Base-by-base conservation (phyloP, 1,284 basidiomycete genomes). In the Pseudozyma sp. region DNA sequence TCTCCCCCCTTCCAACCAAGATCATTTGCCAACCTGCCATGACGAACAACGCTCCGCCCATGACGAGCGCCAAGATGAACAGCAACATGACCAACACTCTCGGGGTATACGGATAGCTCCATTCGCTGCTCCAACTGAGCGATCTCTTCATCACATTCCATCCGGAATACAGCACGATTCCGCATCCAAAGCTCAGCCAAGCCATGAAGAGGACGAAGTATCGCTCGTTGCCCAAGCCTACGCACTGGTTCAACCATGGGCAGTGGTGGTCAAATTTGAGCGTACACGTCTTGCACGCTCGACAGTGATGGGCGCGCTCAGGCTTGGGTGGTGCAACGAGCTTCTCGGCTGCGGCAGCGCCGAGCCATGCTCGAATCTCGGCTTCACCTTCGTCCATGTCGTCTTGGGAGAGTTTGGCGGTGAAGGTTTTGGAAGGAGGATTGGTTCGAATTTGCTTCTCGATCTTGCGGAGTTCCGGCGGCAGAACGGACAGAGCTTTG, bases 201-300 rank as follows among this genome's bases (percentile, higher is more conserved):
- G 67, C 92, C 93, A 98, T 92, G 89, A 98, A 99, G 39, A 98
- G 87, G 38, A 97, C 89, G 80, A 99, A 99, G 86, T 98, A 94
- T 0, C 96, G 90, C 85, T 98, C 95, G 83, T 99, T 99, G 83
- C 96, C 89, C 8, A 98, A 85, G 2, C 97, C 96, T 25, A 99
- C 88, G 80, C 95, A 98, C 88, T 94, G 93, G 84, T 98, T 98
- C 76, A 99, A 91, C 96, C 96, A 95, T 92, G 85, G 78, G 55
- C 83, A 83, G 59, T 85, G 83, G 60, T 85, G 83, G 56, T 85
- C 83, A 86, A 92, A 98, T 84, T 97, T 94, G 54, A 98, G 86
- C 21, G 97, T 90, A 85, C 97, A 99, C 56, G 89, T 90, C 73
- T 93, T 93, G 86, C 96, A 99, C 75, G 97, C 91, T 11, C 91